Evolutionary conservation across 2,329 filamentous ascomycete species (phyloP).

Genomic region (Sporothrix dimorphospora): DNA sequence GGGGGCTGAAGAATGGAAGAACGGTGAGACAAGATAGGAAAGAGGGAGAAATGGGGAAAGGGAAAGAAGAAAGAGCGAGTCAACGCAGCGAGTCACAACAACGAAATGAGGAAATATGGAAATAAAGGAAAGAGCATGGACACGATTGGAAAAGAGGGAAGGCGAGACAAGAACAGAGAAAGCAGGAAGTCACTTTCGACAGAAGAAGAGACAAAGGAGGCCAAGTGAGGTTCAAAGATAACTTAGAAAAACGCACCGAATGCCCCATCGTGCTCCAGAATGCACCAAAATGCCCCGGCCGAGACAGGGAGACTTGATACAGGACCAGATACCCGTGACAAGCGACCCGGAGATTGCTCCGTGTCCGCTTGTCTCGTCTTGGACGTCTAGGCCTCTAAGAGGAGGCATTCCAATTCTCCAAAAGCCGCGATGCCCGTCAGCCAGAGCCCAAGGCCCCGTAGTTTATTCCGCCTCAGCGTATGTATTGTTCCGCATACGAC

Average conservation of each 20-base stretch:
- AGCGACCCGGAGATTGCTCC: constrained; percentile 15
- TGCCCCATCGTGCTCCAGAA: too few relatives aligned
- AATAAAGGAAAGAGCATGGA: neutral
- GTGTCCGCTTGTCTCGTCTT: neutral
- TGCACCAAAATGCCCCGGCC: neutral
- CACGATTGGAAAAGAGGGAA: neutral
- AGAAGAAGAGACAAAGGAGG: neutral
- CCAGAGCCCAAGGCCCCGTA: neutral
- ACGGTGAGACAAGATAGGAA: neutral
- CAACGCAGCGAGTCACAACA: neutral
- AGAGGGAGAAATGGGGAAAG: neutral
- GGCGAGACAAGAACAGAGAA: neutral
- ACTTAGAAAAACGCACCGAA: neutral
- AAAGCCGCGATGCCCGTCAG: constrained; percentile 1
- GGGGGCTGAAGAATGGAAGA: neutral
- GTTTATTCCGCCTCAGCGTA: neutral
- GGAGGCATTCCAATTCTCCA: too few relatives aligned
- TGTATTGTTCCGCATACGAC: constrained; percentile 13
- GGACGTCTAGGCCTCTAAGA: neutral
- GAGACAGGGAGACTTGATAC: neutral
- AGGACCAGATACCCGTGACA: neutral
- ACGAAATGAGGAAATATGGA: neutral
- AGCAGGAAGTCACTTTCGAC: neutral
- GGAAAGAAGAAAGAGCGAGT: neutral
- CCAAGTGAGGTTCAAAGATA: neutral